phyloP scores from a whole-genome alignment of 345 rosid species.

The Anacardium occidentale region DNA sequence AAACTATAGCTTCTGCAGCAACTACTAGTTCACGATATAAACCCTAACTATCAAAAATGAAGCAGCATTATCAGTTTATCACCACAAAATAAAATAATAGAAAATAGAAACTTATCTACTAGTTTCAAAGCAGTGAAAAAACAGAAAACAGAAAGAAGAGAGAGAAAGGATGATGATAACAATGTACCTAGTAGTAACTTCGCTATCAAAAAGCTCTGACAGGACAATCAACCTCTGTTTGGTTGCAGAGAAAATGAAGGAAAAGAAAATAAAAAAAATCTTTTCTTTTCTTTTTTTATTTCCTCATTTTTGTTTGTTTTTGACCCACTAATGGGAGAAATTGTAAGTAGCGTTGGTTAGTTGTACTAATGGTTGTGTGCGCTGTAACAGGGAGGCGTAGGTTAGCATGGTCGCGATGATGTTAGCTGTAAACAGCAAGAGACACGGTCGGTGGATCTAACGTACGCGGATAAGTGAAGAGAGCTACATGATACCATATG shows the following conservation, averaged over 20 bases:
- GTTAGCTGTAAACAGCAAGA: not conserved
- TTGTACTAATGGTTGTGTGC: not conserved
- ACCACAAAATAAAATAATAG: not conserved
- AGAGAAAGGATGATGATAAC: not conserved
- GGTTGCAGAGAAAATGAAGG: conserved; percentile 22
- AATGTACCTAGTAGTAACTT: not conserved
- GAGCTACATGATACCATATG: not conserved
- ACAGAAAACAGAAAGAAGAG: not conserved
- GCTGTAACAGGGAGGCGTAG: conserved; percentile 11
- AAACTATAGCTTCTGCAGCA: conserved; percentile 13
- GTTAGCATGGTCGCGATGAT: not conserved
- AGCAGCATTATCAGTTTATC: conserved; percentile 4
- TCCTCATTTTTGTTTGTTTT: not conserved
- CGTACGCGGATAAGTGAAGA: not conserved
- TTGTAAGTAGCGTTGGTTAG: not conserved
- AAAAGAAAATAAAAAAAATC: not conserved
- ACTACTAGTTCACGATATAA: conserved; percentile 11
- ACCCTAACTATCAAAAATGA: conserved; percentile 14
- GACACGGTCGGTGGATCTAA: not conserved
- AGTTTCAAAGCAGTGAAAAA: not conserved
- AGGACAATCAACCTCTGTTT: conserved; percentile 17
- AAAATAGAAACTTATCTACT: not conserved
- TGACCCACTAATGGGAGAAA: not conserved
- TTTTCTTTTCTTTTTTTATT: not conserved
- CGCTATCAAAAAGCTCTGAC: conserved; percentile 13